A percentile compares a stretch with the other conserved stretches of the same genome.
Conservation (phyloP, 345 rosid species). For the Brassica rapa region DNA sequence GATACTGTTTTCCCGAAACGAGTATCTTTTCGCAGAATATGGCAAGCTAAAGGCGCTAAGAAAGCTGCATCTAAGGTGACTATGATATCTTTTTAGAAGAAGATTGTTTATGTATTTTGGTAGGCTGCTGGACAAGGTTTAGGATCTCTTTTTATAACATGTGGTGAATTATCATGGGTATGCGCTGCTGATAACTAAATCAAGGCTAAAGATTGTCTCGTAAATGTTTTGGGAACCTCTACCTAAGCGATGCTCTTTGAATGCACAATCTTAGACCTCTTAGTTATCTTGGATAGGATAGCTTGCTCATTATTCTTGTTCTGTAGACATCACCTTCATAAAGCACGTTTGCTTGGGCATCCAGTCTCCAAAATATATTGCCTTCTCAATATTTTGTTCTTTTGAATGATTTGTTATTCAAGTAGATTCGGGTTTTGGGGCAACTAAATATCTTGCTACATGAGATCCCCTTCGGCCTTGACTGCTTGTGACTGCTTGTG, state of each 20-base stretch:
- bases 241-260: conserved; percentile 15
- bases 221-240: background rate
- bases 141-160: conserved; percentile 27
- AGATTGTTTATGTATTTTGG: conserved; percentile 19
- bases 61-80: conserved; percentile 82
- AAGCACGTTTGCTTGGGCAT: background rate
- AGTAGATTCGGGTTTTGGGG: background rate
- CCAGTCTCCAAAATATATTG: conserved; percentile 1
- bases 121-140: conserved; percentile 31
- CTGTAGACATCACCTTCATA: conserved; percentile 11
- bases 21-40: conserved; percentile 78
- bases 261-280: conserved; percentile 1
- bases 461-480: conserved; percentile 6
- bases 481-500: background rate
- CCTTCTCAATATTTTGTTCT: conserved; percentile 9
- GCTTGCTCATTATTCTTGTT: conserved; percentile 12
- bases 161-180: conserved; percentile 11
- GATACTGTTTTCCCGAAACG: conserved; percentile 53
- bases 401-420: conserved; percentile 6
- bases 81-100: conserved; percentile 27
- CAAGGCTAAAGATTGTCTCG: conserved; percentile 4
- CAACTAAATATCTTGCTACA: background rate
- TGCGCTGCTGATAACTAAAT: conserved; percentile 5
- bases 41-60: conserved; percentile 92
- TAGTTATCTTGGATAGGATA: conserved; percentile 25